phyloP scores from a whole-genome alignment of 371 early-diverging fungal species.

The Dichotomocladium elegans region DNA sequence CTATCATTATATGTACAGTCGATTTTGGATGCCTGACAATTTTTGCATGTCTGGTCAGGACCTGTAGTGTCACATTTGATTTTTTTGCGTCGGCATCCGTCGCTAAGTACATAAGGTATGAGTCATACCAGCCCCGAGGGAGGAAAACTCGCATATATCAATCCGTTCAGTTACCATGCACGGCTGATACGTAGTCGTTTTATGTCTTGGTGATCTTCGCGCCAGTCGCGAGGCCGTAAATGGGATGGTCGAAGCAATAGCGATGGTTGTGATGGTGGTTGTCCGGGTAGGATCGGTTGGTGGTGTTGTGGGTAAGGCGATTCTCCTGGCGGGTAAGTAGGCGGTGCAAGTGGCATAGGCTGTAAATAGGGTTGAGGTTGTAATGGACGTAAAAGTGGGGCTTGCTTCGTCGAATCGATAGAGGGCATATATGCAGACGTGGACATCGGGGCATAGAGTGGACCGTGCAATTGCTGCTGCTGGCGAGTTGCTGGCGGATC shows the following conservation, averaged over 20 bases:
- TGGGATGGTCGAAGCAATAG: neutral
- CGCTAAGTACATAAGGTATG: slow-evolving; percentile 9
- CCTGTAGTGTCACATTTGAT: slow-evolving; percentile 20
- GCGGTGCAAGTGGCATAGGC: neutral
- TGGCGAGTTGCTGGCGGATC: too few relatives aligned
- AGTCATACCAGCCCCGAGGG: neutral
- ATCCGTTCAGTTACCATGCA: slow-evolving; percentile 35
- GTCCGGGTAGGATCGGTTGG: neutral
- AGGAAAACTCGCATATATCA: neutral
- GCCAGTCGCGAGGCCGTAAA: neutral
- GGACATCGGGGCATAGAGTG: too few relatives aligned
- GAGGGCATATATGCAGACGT: too few relatives aligned
- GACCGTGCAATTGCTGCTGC: too few relatives aligned
- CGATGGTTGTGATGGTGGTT: neutral
- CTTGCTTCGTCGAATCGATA: too few relatives aligned
- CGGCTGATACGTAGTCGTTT: slow-evolving; percentile 39
- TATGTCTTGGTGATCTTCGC: slow-evolving; percentile 8
- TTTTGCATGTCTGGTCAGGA: slow-evolving; percentile 12
- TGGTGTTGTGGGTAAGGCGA: neutral
- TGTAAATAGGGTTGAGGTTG: slow-evolving; percentile 18
- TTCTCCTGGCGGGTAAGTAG: neutral
- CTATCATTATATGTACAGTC: slow-evolving; percentile 29
- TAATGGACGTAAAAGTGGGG: slow-evolving; percentile 7
- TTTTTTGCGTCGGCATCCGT: slow-evolving; percentile 27
- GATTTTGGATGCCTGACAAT: slow-evolving; percentile 9